Percentiles rank a stretch among this genome's conserved stretches.
These are phyloP conservation scores for Astrothelium macrocarpum DNA, from an alignment of 495 filamentous ascomycete genomes.

Conservation along the genomic window DNA sequence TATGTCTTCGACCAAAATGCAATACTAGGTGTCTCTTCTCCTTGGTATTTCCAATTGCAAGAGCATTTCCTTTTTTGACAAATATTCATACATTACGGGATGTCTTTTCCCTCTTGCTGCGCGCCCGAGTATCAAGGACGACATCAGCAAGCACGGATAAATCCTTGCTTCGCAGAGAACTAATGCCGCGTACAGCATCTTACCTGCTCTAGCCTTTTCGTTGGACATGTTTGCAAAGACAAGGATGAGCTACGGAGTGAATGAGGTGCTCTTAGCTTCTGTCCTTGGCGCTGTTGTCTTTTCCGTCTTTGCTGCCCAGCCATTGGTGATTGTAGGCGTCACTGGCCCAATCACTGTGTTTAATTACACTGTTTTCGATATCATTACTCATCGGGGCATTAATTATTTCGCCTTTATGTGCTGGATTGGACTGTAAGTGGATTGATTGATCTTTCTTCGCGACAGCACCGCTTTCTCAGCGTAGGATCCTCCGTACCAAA, in stretches of 20 bases:
- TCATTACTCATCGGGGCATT: constrained; percentile 19
- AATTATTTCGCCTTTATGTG: constrained; percentile 50
- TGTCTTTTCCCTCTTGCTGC: neutral
- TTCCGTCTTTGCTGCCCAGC: constrained; percentile 24
- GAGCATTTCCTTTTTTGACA: neutral
- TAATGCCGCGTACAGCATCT: constrained; percentile 22
- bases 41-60: neutral
- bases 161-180: neutral
- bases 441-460: neutral
- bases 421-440: constrained; percentile 43
- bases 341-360: constrained; percentile 31
- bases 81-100: neutral
- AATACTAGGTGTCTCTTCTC: neutral
- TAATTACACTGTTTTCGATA: constrained; percentile 41
- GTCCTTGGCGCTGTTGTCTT: constrained; percentile 37
- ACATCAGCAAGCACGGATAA: neutral
- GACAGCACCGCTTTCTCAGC: too few species aligned
- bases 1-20: neutral
- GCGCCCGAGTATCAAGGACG: neutral
- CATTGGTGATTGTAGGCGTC: constrained; percentile 31
- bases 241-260: constrained; percentile 36
- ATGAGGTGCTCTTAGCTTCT: constrained; percentile 39
- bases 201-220: constrained; percentile 38
- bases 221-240: constrained; percentile 38
- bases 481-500: too few species aligned